Conservation (phyloP, 83 land plant genomes). For the Diphasiastrum complanatum region DNA sequence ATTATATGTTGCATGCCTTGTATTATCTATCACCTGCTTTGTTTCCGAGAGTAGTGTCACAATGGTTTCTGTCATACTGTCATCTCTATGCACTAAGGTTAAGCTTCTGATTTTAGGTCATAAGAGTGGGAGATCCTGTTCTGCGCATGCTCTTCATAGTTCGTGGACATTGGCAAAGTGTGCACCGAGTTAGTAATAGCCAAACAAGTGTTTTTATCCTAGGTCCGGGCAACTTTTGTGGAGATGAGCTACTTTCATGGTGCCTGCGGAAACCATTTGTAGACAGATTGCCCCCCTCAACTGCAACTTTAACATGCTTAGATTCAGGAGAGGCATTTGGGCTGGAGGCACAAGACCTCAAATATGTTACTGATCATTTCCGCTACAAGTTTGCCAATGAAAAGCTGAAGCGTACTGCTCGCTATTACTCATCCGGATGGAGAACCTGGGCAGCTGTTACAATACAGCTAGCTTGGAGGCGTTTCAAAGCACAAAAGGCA, state of each 20-base stretch:
- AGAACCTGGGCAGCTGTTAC: slow-evolving; percentile 13
- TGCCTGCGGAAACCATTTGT: neutral
- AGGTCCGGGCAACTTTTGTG: slow-evolving; percentile 16
- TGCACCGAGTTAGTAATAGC: slow-evolving; percentile 10
- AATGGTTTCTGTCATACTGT: no score
- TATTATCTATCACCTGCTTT: no score
- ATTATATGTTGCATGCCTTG: no score
- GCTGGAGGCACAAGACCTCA: slow-evolving; percentile 5
- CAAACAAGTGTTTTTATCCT: neutral
- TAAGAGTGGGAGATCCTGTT: slow-evolving; percentile 14
- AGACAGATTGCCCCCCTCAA: slow-evolving; percentile 5
- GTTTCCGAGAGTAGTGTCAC: no score
- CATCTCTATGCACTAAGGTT: no score
- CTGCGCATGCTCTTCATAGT: slow-evolving; percentile 7
- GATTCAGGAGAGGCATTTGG: slow-evolving; percentile 13
- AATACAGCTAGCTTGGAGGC: slow-evolving; percentile 14
- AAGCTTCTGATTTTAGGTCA: neutral
- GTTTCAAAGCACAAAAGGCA: neutral
- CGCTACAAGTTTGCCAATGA: slow-evolving; percentile 11
- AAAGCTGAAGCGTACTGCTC: slow-evolving; percentile 9
- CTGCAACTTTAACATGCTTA: slow-evolving; percentile 4
- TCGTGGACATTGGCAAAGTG: slow-evolving; percentile 6
- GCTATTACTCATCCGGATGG: slow-evolving; percentile 14
- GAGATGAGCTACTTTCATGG: slow-evolving; percentile 13
- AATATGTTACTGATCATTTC: slow-evolving; percentile 12